Evolutionary conservation across 192 early-diverging fungal species (phyloP).

Genomic region (Podila clonocystis): DNA sequence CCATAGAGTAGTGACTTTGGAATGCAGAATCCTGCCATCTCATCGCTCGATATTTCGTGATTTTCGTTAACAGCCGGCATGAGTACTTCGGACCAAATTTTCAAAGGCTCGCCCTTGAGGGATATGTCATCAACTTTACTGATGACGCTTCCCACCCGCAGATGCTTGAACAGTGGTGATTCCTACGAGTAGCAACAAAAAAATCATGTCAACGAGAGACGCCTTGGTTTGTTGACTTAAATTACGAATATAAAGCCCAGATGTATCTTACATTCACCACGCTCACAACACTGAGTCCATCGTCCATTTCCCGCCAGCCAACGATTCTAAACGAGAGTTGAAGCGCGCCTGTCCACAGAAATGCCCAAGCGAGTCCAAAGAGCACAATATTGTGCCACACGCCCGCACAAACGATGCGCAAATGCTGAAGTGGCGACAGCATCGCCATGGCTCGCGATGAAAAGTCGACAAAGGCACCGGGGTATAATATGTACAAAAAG

Average conservation of each 20-base stretch:
- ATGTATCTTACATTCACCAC: constrained; percentile 51
- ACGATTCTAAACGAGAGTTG: constrained; percentile 43
- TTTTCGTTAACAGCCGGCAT: constrained; percentile 6
- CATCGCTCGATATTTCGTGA: background rate
- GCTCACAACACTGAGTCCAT: constrained; percentile 67
- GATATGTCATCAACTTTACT: constrained; percentile 52
- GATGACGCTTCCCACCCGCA: constrained; percentile 56
- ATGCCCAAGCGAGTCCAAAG: constrained; percentile 49
- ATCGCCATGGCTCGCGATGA: constrained; percentile 52
- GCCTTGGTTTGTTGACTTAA: background rate
- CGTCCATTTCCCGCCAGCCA: constrained; percentile 65
- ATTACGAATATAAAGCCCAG: background rate
- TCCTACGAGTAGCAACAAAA: constrained; percentile 7
- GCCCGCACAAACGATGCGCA: constrained; percentile 77
- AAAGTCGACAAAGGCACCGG: constrained; percentile 82
- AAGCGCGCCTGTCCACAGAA: constrained; percentile 57
- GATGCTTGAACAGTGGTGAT: constrained; percentile 59
- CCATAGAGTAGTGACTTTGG: constrained; percentile 31
- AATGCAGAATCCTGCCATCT: constrained; percentile 48
- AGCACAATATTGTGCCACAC: constrained; percentile 79
- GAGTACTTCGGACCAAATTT: constrained; percentile 33
- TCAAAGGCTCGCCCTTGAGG: constrained; percentile 48
- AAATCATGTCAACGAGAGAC: background rate
- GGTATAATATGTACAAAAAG: constrained; percentile 75
- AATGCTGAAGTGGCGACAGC: constrained; percentile 55